Conservation (phyloP, 2,329 filamentous ascomycete species). For the Pseudogymnoascus sp. region DNA sequence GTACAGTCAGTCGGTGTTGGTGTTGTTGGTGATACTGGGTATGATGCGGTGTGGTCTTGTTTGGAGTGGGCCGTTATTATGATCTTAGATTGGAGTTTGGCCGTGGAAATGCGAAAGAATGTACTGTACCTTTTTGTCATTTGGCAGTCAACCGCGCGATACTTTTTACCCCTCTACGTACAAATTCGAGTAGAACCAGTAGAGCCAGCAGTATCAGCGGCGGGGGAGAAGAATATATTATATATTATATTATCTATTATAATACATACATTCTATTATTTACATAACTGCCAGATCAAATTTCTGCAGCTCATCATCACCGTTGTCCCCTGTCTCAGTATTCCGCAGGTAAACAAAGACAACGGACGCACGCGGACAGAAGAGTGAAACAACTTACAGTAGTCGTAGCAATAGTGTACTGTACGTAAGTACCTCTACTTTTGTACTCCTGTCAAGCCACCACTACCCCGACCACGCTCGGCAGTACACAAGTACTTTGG, state of each 20-base stretch:
- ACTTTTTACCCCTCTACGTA: neutral
- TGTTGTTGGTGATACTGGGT: slow-evolving; percentile 11
- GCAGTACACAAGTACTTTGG: neutral
- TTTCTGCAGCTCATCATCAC: neutral
- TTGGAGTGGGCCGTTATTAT: slow-evolving; percentile 6
- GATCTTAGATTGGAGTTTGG: slow-evolving; percentile 5
- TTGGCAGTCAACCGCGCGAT: neutral
- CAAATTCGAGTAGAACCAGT: neutral
- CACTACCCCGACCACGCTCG: neutral
- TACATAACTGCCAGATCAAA: neutral
- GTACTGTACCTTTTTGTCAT: slow-evolving; percentile 1
- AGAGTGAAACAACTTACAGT: neutral
- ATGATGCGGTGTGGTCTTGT: slow-evolving; percentile 6
- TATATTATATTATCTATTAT: neutral
- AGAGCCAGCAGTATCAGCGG: neutral
- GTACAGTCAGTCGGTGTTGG: slow-evolving; percentile 13
- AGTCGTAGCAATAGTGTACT: neutral
- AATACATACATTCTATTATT: neutral
- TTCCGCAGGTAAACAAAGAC: neutral
- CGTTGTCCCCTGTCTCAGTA: neutral
- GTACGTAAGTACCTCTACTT: neutral
- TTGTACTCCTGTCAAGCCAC: neutral
- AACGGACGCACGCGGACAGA: neutral
- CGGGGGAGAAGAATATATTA: too few species aligned
- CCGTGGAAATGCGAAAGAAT: neutral